A percentile compares a stretch with the other conserved stretches of the same genome.
Evolutionary conservation across 768 basidiomycete species (phyloP).

Genomic region (Gymnopilus junonius): DNA sequence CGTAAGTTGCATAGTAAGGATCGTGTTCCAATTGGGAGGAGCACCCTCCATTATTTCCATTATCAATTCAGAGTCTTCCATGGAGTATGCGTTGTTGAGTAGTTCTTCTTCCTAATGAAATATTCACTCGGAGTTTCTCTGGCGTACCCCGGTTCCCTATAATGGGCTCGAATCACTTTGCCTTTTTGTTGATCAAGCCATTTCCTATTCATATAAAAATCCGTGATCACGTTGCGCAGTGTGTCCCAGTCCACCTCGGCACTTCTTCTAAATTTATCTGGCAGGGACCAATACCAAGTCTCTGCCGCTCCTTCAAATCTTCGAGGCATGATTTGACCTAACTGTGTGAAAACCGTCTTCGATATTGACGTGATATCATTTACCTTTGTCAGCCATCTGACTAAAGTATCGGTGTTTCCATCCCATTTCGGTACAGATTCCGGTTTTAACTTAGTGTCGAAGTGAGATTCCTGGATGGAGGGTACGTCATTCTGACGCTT

Average conservation of each 20-base stretch:
- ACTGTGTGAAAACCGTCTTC: constrained; percentile 22
- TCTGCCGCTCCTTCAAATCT: constrained; percentile 29
- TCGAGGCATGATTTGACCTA: constrained; percentile 34
- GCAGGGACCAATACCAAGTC: constrained; percentile 32
- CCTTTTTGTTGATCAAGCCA: constrained; percentile 33
- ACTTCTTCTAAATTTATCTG: not conserved
- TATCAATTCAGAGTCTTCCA: constrained; percentile 35
- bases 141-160: constrained; percentile 28
- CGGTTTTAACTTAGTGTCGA: constrained; percentile 35
- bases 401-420: constrained; percentile 30
- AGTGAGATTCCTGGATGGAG: constrained; percentile 21
- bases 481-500: no score
- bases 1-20: constrained; percentile 27
- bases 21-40: constrained; percentile 31
- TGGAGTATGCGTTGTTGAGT: constrained; percentile 5
- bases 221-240: constrained; percentile 25
- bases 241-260: constrained; percentile 34
- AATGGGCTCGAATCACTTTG: constrained; percentile 28
- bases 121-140: constrained; percentile 38
- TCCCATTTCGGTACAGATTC: constrained; percentile 37
- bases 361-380: constrained; percentile 28
- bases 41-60: constrained; percentile 38
- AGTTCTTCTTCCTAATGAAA: constrained; percentile 36
- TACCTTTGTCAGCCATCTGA: constrained; percentile 32
- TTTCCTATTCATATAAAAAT: constrained; percentile 37